Conservation (phyloP, 257 asterid species). For the Solanum tarijense region DNA sequence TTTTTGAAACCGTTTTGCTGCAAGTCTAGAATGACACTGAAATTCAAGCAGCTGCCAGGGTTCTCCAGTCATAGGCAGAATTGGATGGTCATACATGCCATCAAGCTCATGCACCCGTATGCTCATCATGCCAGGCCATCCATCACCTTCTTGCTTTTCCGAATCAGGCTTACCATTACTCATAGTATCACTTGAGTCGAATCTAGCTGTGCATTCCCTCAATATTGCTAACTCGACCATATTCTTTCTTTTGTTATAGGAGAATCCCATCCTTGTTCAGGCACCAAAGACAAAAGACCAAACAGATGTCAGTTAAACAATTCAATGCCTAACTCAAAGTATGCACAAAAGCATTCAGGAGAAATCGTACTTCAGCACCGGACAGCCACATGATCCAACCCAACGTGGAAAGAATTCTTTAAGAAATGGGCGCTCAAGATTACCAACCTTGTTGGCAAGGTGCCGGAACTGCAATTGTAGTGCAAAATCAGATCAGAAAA, state of each 20-base stretch:
- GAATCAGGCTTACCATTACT: slow-evolving; percentile 53
- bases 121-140: slow-evolving; percentile 99
- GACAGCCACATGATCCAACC: slow-evolving; percentile 99
- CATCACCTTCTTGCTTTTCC: slow-evolving; percentile 80
- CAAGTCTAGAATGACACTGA: slow-evolving; percentile 96
- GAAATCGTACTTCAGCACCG: slow-evolving; percentile 72
- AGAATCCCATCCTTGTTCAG: slow-evolving; percentile 78
- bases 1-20: slow-evolving; percentile 92
- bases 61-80: slow-evolving; percentile 96
- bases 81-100: slow-evolving; percentile 99
- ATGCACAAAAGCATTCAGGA: slow-evolving; percentile 14
- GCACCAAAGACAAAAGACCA: slow-evolving; percentile 17
- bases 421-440: slow-evolving; percentile 98
- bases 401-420: slow-evolving; percentile 99
- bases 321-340: slow-evolving; percentile 4
- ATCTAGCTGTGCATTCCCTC: slow-evolving; percentile 87
- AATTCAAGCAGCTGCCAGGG: slow-evolving; percentile 94
- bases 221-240: slow-evolving; percentile 81
- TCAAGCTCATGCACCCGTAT: slow-evolving; percentile 93
- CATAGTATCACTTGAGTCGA: slow-evolving; percentile 43
- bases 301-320: slow-evolving; percentile 20
- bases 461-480: slow-evolving; percentile 76
- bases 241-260: slow-evolving; percentile 93
- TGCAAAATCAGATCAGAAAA: neutral
- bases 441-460: slow-evolving; percentile 91